Percentiles rank a stretch among this genome's conserved stretches.
phyloP scores from a whole-genome alignment of 345 rosid species.

The Rhizophora apiculata region DNA sequence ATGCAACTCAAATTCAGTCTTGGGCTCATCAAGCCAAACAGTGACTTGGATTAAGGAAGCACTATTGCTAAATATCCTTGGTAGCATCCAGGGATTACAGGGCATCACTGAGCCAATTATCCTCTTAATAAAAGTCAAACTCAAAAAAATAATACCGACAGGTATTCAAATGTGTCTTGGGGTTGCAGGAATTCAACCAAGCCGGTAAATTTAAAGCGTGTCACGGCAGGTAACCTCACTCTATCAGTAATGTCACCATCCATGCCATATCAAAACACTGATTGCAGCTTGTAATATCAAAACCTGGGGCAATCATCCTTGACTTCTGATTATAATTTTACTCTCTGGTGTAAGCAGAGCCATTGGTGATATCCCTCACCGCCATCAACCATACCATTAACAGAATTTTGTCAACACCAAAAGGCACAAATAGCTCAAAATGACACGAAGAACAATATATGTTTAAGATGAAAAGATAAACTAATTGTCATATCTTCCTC shows the following conservation, averaged over 20 bases:
- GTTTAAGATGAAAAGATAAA: too few species aligned
- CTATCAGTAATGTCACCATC: not conserved
- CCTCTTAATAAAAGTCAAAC: too few species aligned
- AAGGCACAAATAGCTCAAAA: too few species aligned
- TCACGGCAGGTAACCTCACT: not conserved
- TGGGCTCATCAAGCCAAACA: too few species aligned
- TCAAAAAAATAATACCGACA: too few species aligned
- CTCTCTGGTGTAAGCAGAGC: not conserved
- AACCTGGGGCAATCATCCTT: conserved; percentile 1
- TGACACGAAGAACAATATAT: too few species aligned
- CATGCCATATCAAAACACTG: conserved; percentile 2
- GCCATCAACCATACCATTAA: not conserved
- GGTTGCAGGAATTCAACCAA: not conserved
- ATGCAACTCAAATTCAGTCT: too few species aligned
- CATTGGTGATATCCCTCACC: not conserved
- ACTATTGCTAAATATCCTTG: too few species aligned
- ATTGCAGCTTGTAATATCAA: conserved; percentile 9
- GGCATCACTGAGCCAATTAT: too few species aligned
- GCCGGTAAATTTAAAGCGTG: not conserved
- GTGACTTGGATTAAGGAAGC: too few species aligned
- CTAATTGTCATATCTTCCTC: too few species aligned
- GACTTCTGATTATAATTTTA: conserved; percentile 1
- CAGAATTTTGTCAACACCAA: too few species aligned
- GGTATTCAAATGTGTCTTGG: not conserved
- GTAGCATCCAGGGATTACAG: not conserved